A percentile compares a stretch with the other conserved stretches of the same genome.
Evolutionary conservation across 2,329 filamentous ascomycete genomes (phyloP).

Genomic region (Beauveria sp.): DNA sequence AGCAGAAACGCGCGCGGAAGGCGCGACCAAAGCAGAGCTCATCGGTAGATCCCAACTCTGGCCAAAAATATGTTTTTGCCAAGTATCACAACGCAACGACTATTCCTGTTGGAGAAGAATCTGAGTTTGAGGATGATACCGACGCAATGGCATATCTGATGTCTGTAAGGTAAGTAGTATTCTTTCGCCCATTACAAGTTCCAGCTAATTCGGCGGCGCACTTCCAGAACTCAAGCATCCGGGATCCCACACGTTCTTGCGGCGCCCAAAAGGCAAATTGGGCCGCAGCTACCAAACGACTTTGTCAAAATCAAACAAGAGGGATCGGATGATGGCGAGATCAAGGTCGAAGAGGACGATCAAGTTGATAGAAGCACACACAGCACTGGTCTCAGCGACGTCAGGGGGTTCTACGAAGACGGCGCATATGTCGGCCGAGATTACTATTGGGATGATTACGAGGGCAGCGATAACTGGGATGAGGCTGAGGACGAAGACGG

Average conservation of each 20-base stretch:
- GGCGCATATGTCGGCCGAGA: constrained; percentile 68
- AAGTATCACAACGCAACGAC: constrained; percentile 45
- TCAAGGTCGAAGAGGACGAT: constrained; percentile 23
- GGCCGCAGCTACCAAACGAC: constrained; percentile 40
- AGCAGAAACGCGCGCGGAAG: constrained; percentile 20
- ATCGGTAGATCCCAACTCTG: constrained; percentile 56
- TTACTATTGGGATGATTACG: constrained; percentile 22
- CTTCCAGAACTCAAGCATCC: constrained; percentile 63
- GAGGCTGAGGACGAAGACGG: constrained; percentile 21
- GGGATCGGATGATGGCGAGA: constrained; percentile 23
- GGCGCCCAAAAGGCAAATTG: constrained; percentile 48
- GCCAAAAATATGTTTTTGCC: constrained; percentile 65
- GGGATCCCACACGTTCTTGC: constrained; percentile 64
- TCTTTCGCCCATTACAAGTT: neutral
- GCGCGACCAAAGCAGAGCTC: constrained; percentile 34
- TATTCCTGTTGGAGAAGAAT: constrained; percentile 43
- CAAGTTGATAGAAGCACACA: constrained; percentile 37
- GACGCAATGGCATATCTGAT: constrained; percentile 64
- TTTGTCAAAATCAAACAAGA: constrained; percentile 21
- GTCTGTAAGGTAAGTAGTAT: constrained; percentile 56
- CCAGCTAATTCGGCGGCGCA: neutral
- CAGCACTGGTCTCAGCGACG: constrained; percentile 41
- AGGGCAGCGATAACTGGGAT: constrained; percentile 22
- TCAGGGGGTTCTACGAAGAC: constrained; percentile 63
- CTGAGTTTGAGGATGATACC: constrained; percentile 59